Evolutionary conservation across 2,329 filamentous ascomycete genomes (phyloP), one percentile per base, ranked within the genome.

Genomic region (Hymenoscyphus fraxineus): DNA sequence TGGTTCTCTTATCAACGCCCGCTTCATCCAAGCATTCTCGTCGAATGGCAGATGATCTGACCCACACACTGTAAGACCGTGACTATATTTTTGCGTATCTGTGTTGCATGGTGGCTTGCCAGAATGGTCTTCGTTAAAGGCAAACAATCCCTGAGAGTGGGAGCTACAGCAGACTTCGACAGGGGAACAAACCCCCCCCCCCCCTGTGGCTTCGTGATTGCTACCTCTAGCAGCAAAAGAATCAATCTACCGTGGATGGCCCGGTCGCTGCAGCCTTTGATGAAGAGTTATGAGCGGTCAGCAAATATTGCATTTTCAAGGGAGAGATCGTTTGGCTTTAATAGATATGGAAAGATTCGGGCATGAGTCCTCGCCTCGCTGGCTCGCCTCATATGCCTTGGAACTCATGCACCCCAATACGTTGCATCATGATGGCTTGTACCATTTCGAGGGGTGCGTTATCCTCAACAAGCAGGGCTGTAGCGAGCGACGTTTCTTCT

Each of bases 31-130:
- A 68, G 64, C 66, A 67, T 64, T 67, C 31, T 66, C 55, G 58
- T 58, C 41, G 61, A 64, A 54, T 64, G 65, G 39, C 67, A 63
- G 61, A 67, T 69, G 69, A 71, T 68, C 65, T 62, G 27, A n/a
- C 35, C 55, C 32, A 57, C 31, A 62, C 66, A 69, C 35, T 65
- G 54, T 68, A 69, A 68, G 66, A 60, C 35, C 69, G 68, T 68
- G 44, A 27, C 61, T 12, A 64, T 61, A 47, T 62, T 63, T 60
- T 59, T 35, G 35, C 35, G 47, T 56, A 60, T 63, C 15, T 22
- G 59, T 65, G 64, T 66, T 68, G 66, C 68, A 65, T 62, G 47
- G 65, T 69, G 65, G 67, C 65, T 66, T 62, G 60, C 31, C 58
- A 66, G 61, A 63, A 35, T 47, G n/a, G 60, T 64, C 47, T 22